Base-by-base conservation (phyloP, 2,329 filamentous ascomycete genomes). In the Chaetomiaceae sp. region DNA sequence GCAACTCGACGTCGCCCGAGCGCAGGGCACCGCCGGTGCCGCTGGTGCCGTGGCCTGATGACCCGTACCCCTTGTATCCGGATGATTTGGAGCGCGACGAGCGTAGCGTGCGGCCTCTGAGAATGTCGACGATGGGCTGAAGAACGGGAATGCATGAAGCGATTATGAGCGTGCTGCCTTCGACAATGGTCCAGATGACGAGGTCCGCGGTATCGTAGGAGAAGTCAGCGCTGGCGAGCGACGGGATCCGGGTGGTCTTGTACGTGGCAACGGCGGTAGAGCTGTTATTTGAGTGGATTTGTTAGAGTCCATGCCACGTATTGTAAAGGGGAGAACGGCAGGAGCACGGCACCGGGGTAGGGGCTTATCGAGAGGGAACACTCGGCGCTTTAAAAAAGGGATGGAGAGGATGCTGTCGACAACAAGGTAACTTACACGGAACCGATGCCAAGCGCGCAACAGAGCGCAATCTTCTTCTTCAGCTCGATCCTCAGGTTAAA, bases 391-490 rank as follows among this genome's bases (percentile, higher is more conserved):
- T n/a, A n/a, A n/a, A n/a, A n/a, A n/a, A n/a, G n/a, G n/a, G n/a
- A n/a, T n/a, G n/a, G n/a, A n/a, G n/a, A n/a, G n/a, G n/a, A n/a
- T n/a, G n/a, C n/a, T n/a, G n/a, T n/a, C n/a, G n/a, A n/a, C 9
- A 9, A 27, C 5, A 27, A 9, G 25, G 23, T 15, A 47, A 29
- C 50, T 11, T 17, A 47, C 65, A 71, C 63, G n/a, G 64, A 68
- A 0, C 72, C 72, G 20, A 73, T 66, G 1, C 72, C 69, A 14
- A 74, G 63, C 0, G 72, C 71, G 23, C 57, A 51, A 3, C 62
- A 66, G 3, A 75, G 60, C 0, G 68, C 71, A 70, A 75, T 45
- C 63, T 75, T 75, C 64, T 74, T 75, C 49, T 63, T 65, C 7
- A 65, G 53, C 19, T 66, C 66, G 61, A 75, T 65, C 33, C 72